These are phyloP conservation scores for Cenococcum geophilum DNA, from an alignment of 495 filamentous ascomycete genomes.

Conservation along the genomic window DNA sequence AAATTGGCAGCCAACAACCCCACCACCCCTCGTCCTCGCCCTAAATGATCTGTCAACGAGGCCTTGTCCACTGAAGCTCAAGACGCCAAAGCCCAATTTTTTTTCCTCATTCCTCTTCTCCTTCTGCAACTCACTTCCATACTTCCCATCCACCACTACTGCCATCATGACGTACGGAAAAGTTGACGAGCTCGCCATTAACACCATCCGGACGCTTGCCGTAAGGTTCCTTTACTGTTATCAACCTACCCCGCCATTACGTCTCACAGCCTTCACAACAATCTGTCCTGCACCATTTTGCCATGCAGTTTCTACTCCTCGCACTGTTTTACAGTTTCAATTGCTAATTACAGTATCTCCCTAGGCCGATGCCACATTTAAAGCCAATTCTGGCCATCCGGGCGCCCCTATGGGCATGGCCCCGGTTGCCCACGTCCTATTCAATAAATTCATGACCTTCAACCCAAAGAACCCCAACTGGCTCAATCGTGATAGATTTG, in stretches of 20 bases:
- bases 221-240: slow-evolving; percentile 51
- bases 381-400: slow-evolving; percentile 96
- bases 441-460: slow-evolving; percentile 98
- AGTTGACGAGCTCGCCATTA: slow-evolving; percentile 81
- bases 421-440: slow-evolving; percentile 93
- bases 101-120: slow-evolving; percentile 6
- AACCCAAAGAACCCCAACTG: slow-evolving; percentile 98
- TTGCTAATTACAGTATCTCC: slow-evolving; percentile 33
- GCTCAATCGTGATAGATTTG: slow-evolving; percentile 95
- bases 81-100: slow-evolving; percentile 13
- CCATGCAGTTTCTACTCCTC: not conserved
- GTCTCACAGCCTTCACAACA: not conserved
- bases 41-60: not conserved
- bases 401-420: slow-evolving; percentile 99
- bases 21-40: not conserved
- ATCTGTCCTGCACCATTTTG: slow-evolving; percentile 6
- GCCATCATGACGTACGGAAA: slow-evolving; percentile 85
- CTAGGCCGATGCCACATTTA: slow-evolving; percentile 94
- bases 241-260: slow-evolving; percentile 40
- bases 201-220: slow-evolving; percentile 93
- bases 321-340: slow-evolving; percentile 29
- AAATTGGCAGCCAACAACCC: not conserved
- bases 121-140: slow-evolving; percentile 6
- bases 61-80: not conserved
- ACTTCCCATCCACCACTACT: slow-evolving; percentile 21